Evolutionary conservation across 2,329 filamentous ascomycete species (phyloP), one percentile per base, ranked within the genome.

Genomic region (Fusarium hainanense): DNA sequence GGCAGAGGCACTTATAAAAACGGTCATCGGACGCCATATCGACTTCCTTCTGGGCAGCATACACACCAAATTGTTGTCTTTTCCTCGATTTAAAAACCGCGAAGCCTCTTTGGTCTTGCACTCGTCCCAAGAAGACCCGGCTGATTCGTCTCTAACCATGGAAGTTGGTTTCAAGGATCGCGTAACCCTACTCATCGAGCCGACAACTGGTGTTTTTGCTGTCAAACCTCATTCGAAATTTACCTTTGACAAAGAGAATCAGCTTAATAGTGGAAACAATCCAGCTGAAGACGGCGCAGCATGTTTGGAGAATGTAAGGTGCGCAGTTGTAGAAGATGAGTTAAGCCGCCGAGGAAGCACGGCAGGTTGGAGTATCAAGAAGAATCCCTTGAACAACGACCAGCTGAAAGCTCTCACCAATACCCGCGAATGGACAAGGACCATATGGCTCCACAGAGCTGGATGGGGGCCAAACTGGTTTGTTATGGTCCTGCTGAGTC

Each of bases 381-480:
- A 85, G 72, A 78, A 80, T 25, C 83, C 86, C 14, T 77, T 89
- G 49, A 81, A 82, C 66, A 57, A 78, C 66, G 85, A 91, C 79
- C 83, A 88, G 73, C 75, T 89, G 49, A 87, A 89, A 64, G 85
- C 85, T 57, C 82, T 88, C 21, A 81, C 91, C 40, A 90, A 92
- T 66, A 87, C 88, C 14, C 84, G 88, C 41, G 88, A 91, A 54
- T 83, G 89, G 54, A 85, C 89, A 63, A 88, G 90, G 60, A 83
- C 87, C 37, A 83, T 89, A 18, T 92, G 94, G 81, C 90, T 97
- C 68, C 88, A 86, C 73, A 90, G 89, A 73, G 83, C 83, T 61
- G 89, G 88, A n/a, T 97, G 94, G 93, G 85, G 85, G 12, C 77
- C 86, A 16, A 83, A 87, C 54, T 97, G 93, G 92, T 88, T 90